Conservation (phyloP, 805 yeast species). For the Candida ortonii region DNA sequence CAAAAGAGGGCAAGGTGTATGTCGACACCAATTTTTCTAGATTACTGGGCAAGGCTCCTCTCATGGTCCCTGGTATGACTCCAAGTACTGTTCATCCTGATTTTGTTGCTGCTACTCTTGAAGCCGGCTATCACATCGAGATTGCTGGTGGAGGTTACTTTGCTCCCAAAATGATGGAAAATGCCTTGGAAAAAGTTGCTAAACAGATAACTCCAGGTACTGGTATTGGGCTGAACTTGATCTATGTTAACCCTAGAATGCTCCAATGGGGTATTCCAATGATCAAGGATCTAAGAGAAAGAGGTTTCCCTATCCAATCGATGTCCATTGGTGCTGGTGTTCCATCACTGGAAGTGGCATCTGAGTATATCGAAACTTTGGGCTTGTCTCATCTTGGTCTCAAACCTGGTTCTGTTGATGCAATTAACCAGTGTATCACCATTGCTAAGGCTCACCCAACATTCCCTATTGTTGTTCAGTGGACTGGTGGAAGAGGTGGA, state of each 20-base stretch:
- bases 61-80: conserved; percentile 99
- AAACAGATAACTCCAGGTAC: conserved; percentile 73
- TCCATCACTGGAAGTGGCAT: conserved; percentile 94
- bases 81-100: conserved; percentile 96
- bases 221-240: conserved; percentile 87
- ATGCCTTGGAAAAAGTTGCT: conserved; percentile 74
- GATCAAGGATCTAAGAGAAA: conserved; percentile 80
- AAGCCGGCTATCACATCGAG: conserved; percentile 97
- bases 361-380: conserved; percentile 89
- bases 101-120: conserved; percentile 88
- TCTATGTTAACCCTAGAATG: conserved; percentile 96
- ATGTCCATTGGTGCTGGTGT: conserved; percentile 99
- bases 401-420: conserved; percentile 97
- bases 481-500: conserved; percentile 99
- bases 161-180: conserved; percentile 62
- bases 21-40: conserved; percentile 95
- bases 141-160: conserved; percentile 99
- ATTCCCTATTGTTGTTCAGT: conserved; percentile 96
- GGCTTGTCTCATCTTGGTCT: conserved; percentile 92
- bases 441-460: conserved; percentile 94
- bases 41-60: conserved; percentile 89
- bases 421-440: conserved; percentile 78
- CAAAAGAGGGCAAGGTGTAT: conserved; percentile 65
- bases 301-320: conserved; percentile 94
- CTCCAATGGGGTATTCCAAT: conserved; percentile 98